A percentile compares a stretch with the other conserved stretches of the same genome.
phyloP scores from a whole-genome alignment of 768 basidiomycete genomes.

The Trametes punicea region DNA sequence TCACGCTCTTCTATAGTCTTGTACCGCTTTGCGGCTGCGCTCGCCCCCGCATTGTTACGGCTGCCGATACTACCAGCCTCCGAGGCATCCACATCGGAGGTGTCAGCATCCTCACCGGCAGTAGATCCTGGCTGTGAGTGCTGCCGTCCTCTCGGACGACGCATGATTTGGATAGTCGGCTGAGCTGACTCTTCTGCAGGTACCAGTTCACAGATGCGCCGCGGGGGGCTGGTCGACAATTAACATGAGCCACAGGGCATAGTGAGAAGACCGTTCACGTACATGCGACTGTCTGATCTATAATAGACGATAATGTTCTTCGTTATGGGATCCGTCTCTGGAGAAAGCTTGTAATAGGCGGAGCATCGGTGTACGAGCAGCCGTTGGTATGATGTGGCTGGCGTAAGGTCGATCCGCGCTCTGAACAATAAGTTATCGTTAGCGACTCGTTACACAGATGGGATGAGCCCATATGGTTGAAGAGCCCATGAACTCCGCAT shows the following conservation, averaged over 20 bases:
- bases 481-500: neutral
- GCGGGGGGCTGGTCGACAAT: conserved; percentile 50
- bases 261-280: conserved; percentile 31
- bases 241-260: conserved; percentile 10
- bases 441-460: neutral
- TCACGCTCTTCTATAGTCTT: conserved; percentile 84
- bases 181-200: conserved; percentile 66
- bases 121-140: conserved; percentile 74
- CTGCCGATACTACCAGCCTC: conserved; percentile 79
- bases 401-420: conserved; percentile 59
- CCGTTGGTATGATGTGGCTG: conserved; percentile 78
- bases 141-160: conserved; percentile 55
- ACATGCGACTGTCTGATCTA: conserved; percentile 74
- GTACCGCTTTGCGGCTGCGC: conserved; percentile 56
- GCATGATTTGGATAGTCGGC: conserved; percentile 89
- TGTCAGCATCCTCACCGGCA: conserved; percentile 69
- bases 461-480: too few relatives aligned
- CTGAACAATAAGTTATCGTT: conserved; percentile 34
- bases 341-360: conserved; percentile 70
- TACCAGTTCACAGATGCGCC: conserved; percentile 72
- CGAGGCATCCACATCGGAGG: conserved; percentile 77
- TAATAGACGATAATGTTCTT: conserved; percentile 60
- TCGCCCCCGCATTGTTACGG: conserved; percentile 61
- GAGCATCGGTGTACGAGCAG: conserved; percentile 85
- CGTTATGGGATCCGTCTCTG: conserved; percentile 61